A percentile compares a stretch with the other conserved stretches of the same genome.
These are phyloP conservation scores for Chytridiales sp. DNA, from an alignment of 371 early-diverging fungal species.

Conservation along the genomic window DNA sequence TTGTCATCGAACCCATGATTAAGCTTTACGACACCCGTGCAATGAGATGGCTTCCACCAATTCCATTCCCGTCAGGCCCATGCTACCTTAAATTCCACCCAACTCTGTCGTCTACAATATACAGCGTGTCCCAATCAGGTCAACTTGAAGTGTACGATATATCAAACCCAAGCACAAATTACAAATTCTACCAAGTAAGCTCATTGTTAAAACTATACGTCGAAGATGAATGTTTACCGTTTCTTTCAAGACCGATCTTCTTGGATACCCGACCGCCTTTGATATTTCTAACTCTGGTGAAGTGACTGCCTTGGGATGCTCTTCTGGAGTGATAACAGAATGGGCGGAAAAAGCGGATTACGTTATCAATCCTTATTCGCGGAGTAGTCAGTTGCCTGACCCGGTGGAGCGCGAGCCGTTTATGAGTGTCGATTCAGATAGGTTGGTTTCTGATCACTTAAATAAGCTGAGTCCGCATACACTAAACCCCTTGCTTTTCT, in stretches of 20 bases:
- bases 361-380: conserved; percentile 65
- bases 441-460: background rate
- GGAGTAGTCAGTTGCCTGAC: conserved; percentile 63
- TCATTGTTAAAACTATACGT: background rate
- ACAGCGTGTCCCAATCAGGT: conserved; percentile 68
- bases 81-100: conserved; percentile 73
- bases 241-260: conserved; percentile 30
- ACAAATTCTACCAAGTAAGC: conserved; percentile 65
- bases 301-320: conserved; percentile 69
- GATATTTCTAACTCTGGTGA: conserved; percentile 78
- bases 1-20: conserved; percentile 66
- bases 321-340: conserved; percentile 63
- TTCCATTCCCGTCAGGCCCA: conserved; percentile 72
- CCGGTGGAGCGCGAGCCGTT: conserved; percentile 14
- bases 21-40: conserved; percentile 83
- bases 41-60: conserved; percentile 66
- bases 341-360: conserved; percentile 66
- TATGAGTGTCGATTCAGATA: background rate
- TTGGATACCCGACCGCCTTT: conserved; percentile 44
- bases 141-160: conserved; percentile 77
- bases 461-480: background rate
- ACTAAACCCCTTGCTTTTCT: background rate
- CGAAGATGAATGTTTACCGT: background rate
- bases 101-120: conserved; percentile 63
- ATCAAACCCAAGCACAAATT: conserved; percentile 41